Base-by-base conservation (phyloP, 352 stramenopile species). In the Globisporangium perplexum region DNA sequence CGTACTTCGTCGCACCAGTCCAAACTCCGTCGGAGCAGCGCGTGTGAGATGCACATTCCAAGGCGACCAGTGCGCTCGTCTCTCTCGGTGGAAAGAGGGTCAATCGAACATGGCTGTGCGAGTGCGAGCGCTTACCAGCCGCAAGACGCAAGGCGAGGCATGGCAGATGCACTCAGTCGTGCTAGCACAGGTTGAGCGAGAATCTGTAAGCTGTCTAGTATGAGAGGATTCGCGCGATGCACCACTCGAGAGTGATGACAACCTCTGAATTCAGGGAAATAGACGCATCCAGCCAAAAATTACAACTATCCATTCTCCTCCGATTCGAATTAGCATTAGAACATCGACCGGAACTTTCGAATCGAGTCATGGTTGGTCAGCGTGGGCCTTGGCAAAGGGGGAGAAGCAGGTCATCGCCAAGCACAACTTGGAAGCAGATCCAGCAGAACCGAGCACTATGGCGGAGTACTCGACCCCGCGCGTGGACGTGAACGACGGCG, bases 401-500 rank as follows among this genome's bases (percentile, higher is more conserved):
- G 41, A 46, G 20, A 6, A 38, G 23, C 20, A 24, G n/a, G n/a
- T n/a, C n/a, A n/a, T n/a, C n/a, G n/a, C n/a, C n/a, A n/a, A n/a
- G n/a, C n/a, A n/a, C n/a, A n/a, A n/a, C n/a, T n/a, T n/a, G n/a
- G 28, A 38, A 38, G 33, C 33, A 38, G 14, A 38, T 15, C 11
- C 31, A 36, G 12, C 10, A 48, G 58, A 42, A 50, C 45, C 51
- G 33, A 23, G 15, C 23, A 50, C 22, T 14, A 93, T 93, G 83
- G 77, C 78, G 35, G 80, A 76, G 50, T 93, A 88, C 71, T 62
- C 86, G 53, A 75, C 72, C 20, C 87, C 85, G 23, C 60, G 66
- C 23, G 85, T 96, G 49, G 82, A 92, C 66, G 74, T 92, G 65
- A 96, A 96, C 65, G 59, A 66, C 39, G 72, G 63, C 31, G 85